phyloP scores from a whole-genome alignment of 2,329 filamentous ascomycete genomes.

The Aureobasidium sp. region DNA sequence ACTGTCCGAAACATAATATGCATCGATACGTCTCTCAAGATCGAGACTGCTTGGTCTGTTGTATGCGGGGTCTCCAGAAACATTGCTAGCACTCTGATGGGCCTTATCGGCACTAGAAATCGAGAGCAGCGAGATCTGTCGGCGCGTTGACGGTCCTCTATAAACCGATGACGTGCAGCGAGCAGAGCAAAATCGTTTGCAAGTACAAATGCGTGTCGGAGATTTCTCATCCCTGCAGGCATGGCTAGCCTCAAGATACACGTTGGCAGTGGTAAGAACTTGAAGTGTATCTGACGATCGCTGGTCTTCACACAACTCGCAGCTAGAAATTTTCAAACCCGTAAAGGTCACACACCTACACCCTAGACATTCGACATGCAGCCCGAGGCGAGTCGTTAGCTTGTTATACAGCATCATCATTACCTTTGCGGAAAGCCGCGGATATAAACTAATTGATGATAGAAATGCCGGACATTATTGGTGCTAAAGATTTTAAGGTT shows the following conservation, averaged over 20 bases:
- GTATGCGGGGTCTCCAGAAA: background rate
- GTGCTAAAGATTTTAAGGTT: background rate
- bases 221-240: background rate
- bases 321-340: background rate
- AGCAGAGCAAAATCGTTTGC: background rate
- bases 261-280: background rate
- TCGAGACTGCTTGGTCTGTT: slow-evolving; percentile 46
- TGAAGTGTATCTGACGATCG: background rate
- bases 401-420: background rate
- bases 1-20: too few species aligned
- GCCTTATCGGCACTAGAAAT: too few species aligned
- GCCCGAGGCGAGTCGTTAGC: background rate
- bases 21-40: too few species aligned
- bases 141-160: background rate
- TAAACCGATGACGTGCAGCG: background rate
- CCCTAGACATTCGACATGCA: background rate
- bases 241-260: background rate
- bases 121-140: background rate
- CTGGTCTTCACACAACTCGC: background rate
- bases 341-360: background rate
- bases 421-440: background rate
- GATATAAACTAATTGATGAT: background rate
- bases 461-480: background rate
- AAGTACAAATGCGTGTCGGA: background rate
- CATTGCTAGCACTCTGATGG: background rate